Base-by-base conservation (phyloP, 1,139 yeast species). In the Hemisphaericaspora xylofermentans region DNA sequence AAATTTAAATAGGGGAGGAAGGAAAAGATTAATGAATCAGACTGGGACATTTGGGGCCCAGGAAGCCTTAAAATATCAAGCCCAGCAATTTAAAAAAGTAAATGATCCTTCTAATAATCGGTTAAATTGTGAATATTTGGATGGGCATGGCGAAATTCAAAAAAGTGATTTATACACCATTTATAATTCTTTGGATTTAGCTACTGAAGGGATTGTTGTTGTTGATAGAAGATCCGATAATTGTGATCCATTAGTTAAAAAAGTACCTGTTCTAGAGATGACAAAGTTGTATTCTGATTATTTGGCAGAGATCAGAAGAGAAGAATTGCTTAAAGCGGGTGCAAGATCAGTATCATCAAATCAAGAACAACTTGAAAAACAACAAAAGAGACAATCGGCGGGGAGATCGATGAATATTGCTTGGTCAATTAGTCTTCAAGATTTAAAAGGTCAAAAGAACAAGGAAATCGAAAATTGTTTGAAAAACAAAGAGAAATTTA, bases 361-460 rank as follows among this genome's bases (percentile, higher is more conserved):
- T 4, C 24, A 32, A 9, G 54, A 52, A 22, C 66, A 54, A 44
- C 54, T 71, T 30, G 59, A 60, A 32, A 59, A 53, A 36, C 61
- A 61, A 1, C 71, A 66, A 38, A 63, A 59, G 57, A 71, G 68
- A 47, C 66, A 64, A 43, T 60, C 68, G 1, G 63, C 73, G 2
- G 56, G 65, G n/a, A 71, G 66, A 46, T 49, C 60, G 5, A 47
- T 71, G 21, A 53, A 60, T 5, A 50, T 71, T 7, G 57, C 63
- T 17, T 72, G 76, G 76, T 58, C 60, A 38, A 71, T 72, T 33
- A 67, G 69, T 44, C 43, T 58, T 14, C 59, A 70, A 33, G 78
- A 72, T 52, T 62, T 72, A 48, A 56, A 52, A 33, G 57, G 63
- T 43, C 77, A 72, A 45, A 72, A 71, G 48, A 54, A 44, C 32